A percentile compares a stretch with the other conserved stretches of the same genome.
Evolutionary conservation across 129 eudicot species (phyloP).

Genomic region (Logfia minima): DNA sequence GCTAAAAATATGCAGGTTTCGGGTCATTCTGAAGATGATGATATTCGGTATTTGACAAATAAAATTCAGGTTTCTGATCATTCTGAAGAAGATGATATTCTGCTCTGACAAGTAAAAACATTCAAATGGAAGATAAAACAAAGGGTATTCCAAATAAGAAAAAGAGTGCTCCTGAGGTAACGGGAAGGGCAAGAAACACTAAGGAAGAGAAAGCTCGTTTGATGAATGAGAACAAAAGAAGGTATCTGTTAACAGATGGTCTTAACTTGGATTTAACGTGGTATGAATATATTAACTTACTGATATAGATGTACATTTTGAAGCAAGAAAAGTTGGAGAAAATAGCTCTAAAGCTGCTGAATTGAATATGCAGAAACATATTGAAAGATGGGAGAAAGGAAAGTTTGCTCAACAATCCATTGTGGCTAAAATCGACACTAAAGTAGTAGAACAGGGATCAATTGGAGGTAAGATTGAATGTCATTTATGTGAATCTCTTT

Average conservation of each 20-base stretch:
- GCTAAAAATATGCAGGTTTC: constrained; percentile 31
- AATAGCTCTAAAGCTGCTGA: constrained; percentile 75
- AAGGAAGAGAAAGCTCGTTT: constrained; percentile 65
- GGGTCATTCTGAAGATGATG: constrained; percentile 35
- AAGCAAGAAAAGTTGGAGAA: constrained; percentile 76
- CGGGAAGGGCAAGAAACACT: constrained; percentile 34
- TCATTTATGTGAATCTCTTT: neutral
- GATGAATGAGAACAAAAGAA: constrained; percentile 70
- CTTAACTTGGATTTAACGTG: neutral
- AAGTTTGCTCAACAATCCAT: constrained; percentile 72
- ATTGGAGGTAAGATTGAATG: constrained; percentile 69
- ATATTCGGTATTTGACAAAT: constrained; percentile 19
- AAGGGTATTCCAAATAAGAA: constrained; percentile 31
- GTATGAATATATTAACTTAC: neutral
- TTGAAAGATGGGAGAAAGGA: constrained; percentile 79
- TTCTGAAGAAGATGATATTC: constrained; percentile 34
- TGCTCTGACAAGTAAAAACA: constrained; percentile 23
- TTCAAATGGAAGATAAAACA: constrained; percentile 25
- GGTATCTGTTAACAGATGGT: constrained; percentile 39
- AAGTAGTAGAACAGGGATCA: constrained; percentile 69
- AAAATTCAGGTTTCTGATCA: constrained; percentile 33
- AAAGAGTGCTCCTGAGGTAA: constrained; percentile 25
- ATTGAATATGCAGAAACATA: constrained; percentile 61
- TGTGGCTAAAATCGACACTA: constrained; percentile 70
- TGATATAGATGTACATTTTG: constrained; percentile 29